Conservation (phyloP, 352 stramenopile species). For the Pythium apleroticum region DNA sequence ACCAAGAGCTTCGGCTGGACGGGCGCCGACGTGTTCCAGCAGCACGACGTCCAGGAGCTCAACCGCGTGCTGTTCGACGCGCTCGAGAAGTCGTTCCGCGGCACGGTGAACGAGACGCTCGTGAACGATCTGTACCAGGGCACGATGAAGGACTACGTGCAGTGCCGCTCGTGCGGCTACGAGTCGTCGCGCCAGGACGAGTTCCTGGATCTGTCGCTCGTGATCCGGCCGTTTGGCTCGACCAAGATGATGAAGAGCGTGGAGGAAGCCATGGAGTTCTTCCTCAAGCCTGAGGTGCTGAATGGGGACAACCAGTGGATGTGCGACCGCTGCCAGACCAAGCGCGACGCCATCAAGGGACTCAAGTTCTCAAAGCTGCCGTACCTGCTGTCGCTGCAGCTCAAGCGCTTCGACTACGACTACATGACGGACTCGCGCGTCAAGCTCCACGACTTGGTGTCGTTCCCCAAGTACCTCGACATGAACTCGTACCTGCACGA, state of each 20-base stretch:
- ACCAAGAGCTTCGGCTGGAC: slow-evolving; percentile 93
- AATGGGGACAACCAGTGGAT: slow-evolving; percentile 91
- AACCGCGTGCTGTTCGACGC: slow-evolving; percentile 91
- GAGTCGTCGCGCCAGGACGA: slow-evolving; percentile 85
- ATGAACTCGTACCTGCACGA: slow-evolving; percentile 88
- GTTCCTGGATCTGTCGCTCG: slow-evolving; percentile 89
- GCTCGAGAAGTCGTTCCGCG: slow-evolving; percentile 87
- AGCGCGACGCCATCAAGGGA: slow-evolving; percentile 89
- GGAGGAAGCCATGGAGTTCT: slow-evolving; percentile 88
- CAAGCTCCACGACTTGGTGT: slow-evolving; percentile 86
- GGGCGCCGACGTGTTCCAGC: slow-evolving; percentile 84
- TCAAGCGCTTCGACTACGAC: slow-evolving; percentile 93
- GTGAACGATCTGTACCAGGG: slow-evolving; percentile 89
- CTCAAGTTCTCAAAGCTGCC: slow-evolving; percentile 88
- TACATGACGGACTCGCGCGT: slow-evolving; percentile 88
- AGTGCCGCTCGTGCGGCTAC: slow-evolving; percentile 82
- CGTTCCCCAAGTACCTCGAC: slow-evolving; percentile 88
- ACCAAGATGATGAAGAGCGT: slow-evolving; percentile 82
- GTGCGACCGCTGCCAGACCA: slow-evolving; percentile 80
- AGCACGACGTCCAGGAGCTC: slow-evolving; percentile 92
- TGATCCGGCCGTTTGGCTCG: slow-evolving; percentile 88
- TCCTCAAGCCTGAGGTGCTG: slow-evolving; percentile 82
- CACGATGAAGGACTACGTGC: slow-evolving; percentile 88
- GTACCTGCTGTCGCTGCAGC: slow-evolving; percentile 88
- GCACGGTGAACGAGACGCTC: slow-evolving; percentile 81